Evolutionary conservation across 495 filamentous ascomycete species (phyloP), one percentile per base, ranked within the genome.

Genomic region (Penicillium simplicissimum): DNA sequence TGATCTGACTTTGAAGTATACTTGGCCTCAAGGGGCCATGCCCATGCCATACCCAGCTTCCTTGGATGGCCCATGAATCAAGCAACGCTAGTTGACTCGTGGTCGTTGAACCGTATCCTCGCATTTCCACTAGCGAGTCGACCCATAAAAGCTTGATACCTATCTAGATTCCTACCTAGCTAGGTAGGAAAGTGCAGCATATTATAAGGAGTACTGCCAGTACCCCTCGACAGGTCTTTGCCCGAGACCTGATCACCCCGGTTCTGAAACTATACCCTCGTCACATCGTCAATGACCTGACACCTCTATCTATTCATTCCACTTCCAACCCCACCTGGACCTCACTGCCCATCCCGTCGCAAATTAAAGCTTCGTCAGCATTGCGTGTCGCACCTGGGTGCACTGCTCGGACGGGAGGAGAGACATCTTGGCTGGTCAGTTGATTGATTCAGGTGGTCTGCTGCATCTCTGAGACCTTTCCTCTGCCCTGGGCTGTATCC

Each of bases 291-390:
- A 19, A 28, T 48, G 45, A 25, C 10, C 45, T 48, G 23, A 31
- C 23, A 49, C 7, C 25, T 49, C 25, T 31, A 19, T 49, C 25
- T 31, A 19, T 21, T 21, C 21, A 25, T 49, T 31, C 45, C 25
- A 49, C 45, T 15, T 15, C 14, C 52, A 21, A 54, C 36, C 36
- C 51, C 40, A 34, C 36, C 35, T 28, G 34, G 57, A 43, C 28
- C 28, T 31, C 28, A 31, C 49, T 57, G 59, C 21, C 52, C 49
- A 59, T 34, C 11, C 31, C 13, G 11, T 48, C 37, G 49, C 43
- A 63, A 57, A 66, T 63, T 60, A 55, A 53, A 34, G 13, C 60
- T 63, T 66, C 63, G 64, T 63, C 60, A 66, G 60, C 64, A 57
- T 53, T 53, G 64, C 60, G 64, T 60, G 60, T 66, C 60, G 53